A percentile compares a stretch with the other conserved stretches of the same genome.
These are phyloP conservation scores for Penicillium simplicissimum DNA, from an alignment of 495 filamentous ascomycete genomes.

Conservation along the genomic window DNA sequence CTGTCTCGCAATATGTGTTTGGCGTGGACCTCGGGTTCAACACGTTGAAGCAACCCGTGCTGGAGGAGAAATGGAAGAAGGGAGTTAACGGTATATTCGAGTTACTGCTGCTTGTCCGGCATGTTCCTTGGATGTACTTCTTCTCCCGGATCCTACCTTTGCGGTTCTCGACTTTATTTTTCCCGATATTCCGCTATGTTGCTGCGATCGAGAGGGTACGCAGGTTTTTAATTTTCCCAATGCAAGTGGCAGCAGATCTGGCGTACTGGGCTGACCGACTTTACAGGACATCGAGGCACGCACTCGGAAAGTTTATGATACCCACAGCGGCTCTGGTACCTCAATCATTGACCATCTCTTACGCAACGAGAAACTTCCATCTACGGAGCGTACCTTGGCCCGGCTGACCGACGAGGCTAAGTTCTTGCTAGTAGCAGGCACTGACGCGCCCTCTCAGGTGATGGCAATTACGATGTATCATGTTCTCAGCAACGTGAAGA, in stretches of 20 bases:
- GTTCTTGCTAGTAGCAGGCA: not conserved
- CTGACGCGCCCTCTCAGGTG: not conserved
- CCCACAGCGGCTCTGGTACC: not conserved
- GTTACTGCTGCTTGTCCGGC: not conserved
- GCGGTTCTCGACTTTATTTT: not conserved
- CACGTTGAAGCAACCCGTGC: not conserved
- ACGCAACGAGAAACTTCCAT: not conserved
- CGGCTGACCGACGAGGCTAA: not conserved
- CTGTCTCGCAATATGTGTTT: not conserved
- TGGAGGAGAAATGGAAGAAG: not conserved
- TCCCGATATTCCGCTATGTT: not conserved
- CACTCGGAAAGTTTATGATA: not conserved
- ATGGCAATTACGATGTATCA: conserved; percentile 1
- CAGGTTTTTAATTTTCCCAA: not conserved
- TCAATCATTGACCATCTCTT: not conserved
- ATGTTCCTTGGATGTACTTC: not conserved
- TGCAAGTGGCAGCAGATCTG: not conserved
- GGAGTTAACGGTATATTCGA: not conserved
- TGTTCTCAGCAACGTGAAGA: not conserved
- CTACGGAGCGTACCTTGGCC: not conserved
- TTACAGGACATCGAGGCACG: not conserved
- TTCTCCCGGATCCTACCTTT: not conserved
- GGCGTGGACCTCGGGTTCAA: not conserved
- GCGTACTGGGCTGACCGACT: not conserved
- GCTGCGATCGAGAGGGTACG: not conserved